phyloP scores from a whole-genome alignment of 2,329 filamentous ascomycete genomes.

The Waltergamsia citrina region DNA sequence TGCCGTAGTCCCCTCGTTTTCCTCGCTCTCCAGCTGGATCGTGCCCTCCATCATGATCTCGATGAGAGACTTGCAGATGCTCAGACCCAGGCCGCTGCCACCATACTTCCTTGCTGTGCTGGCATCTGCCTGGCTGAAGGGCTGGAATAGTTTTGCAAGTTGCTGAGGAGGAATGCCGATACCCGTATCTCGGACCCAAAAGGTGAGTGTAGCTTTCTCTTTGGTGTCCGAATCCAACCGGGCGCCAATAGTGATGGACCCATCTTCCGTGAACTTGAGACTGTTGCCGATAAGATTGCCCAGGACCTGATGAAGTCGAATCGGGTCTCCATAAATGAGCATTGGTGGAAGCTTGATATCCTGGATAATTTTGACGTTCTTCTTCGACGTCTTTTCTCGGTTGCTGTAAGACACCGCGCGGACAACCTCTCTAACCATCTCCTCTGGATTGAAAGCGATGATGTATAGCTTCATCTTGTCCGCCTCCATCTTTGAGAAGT shows the following conservation, averaged over 20 bases:
- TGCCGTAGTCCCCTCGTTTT: slow-evolving; percentile 59
- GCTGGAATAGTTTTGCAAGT: slow-evolving; percentile 77
- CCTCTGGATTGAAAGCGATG: slow-evolving; percentile 57
- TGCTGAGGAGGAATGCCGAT: slow-evolving; percentile 83
- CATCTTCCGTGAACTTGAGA: slow-evolving; percentile 85
- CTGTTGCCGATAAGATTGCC: slow-evolving; percentile 88
- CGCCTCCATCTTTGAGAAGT: slow-evolving; percentile 90
- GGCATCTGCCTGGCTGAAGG: slow-evolving; percentile 86
- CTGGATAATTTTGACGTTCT: slow-evolving; percentile 54
- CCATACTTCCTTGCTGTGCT: slow-evolving; percentile 87
- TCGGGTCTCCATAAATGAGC: slow-evolving; percentile 57
- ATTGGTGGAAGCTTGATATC: slow-evolving; percentile 71
- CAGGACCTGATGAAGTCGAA: slow-evolving; percentile 56
- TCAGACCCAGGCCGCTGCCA: slow-evolving; percentile 81
- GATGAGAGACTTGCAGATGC: slow-evolving; percentile 90
- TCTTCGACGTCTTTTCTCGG: slow-evolving; percentile 50
- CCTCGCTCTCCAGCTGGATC: slow-evolving; percentile 71
- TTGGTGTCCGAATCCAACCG: slow-evolving; percentile 61
- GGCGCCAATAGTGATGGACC: slow-evolving; percentile 76
- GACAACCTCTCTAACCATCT: slow-evolving; percentile 59
- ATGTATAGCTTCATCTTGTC: slow-evolving; percentile 77
- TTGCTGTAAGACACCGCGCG: slow-evolving; percentile 59
- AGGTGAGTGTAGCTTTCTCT: slow-evolving; percentile 65
- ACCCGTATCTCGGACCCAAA: slow-evolving; percentile 82
- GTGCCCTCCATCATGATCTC: slow-evolving; percentile 84